Conservation (phyloP, 768 basidiomycete species). For the Royoungia palumana region DNA sequence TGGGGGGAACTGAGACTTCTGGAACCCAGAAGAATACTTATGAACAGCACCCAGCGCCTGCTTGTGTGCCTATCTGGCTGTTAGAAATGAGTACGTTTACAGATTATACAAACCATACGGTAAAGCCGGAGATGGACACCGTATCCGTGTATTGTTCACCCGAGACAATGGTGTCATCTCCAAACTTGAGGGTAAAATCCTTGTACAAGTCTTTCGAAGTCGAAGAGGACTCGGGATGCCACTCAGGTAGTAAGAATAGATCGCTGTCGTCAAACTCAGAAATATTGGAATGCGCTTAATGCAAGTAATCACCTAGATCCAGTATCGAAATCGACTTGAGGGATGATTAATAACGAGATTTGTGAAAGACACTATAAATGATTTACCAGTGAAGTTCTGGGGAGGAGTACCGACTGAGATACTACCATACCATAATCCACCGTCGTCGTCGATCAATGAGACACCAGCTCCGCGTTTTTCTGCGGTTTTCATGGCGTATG, state of each 20-base stretch:
- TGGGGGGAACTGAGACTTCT: not conserved
- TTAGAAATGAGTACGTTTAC: not conserved
- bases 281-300: not conserved
- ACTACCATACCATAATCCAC: conserved; percentile 3
- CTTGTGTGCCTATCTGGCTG: not conserved
- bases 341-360: not conserved
- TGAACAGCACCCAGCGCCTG: conserved; percentile 14
- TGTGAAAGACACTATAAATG: not conserved
- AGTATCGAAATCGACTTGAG: conserved; percentile 24
- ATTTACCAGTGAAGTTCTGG: not conserved
- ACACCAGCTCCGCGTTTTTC: not conserved
- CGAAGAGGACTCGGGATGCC: conserved; percentile 22
- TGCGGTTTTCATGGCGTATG: not conserved
- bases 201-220: conserved; percentile 1
- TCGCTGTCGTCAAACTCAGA: conserved; percentile 18
- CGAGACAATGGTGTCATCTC: not conserved
- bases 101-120: not conserved
- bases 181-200: not conserved
- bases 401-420: conserved; percentile 10
- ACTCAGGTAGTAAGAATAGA: conserved; percentile 25
- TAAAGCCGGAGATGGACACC: conserved; percentile 7
- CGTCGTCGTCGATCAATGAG: not conserved
- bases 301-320: conserved; percentile 15
- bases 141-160: conserved; percentile 8
- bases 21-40: conserved; percentile 1